A percentile compares a stretch with the other conserved stretches of the same genome.
Conservation (phyloP, 495 filamentous ascomycete species). For the Niebla homalea region DNA sequence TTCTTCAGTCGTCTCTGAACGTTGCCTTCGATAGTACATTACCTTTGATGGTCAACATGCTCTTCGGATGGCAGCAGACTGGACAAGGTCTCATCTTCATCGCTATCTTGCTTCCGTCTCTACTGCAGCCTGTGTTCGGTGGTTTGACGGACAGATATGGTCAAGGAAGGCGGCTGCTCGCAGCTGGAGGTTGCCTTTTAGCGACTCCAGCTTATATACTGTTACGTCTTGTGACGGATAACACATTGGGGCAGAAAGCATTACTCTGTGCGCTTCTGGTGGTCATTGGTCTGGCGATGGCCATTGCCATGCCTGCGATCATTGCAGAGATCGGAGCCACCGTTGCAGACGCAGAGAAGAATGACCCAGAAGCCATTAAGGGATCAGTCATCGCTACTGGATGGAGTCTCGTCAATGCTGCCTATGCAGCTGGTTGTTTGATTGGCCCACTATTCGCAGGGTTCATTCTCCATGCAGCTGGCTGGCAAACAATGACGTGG, state of each 20-base stretch:
- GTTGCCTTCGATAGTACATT: conserved; percentile 38
- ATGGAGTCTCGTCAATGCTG: background rate
- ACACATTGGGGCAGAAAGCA: conserved; percentile 41
- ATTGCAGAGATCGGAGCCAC: conserved; percentile 56
- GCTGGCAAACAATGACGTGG: background rate
- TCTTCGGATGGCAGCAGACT: conserved; percentile 43
- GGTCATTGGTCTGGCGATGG: conserved; percentile 38
- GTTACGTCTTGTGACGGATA: conserved; percentile 42
- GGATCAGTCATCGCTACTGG: conserved; percentile 13
- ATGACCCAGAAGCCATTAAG: conserved; percentile 24
- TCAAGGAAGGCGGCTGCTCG: conserved; percentile 35
- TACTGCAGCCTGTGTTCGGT: conserved; percentile 44
- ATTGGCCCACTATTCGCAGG: conserved; percentile 1
- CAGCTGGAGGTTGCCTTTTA: conserved; percentile 42
- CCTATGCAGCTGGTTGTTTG: conserved; percentile 5
- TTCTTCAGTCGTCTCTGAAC: conserved; percentile 41
- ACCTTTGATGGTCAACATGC: conserved; percentile 38
- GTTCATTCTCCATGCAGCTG: background rate
- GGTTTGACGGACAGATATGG: conserved; percentile 38
- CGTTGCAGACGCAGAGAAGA: conserved; percentile 41
- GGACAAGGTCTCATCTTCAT: conserved; percentile 54
- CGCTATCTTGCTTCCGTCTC: conserved; percentile 42
- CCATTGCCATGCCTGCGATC: conserved; percentile 45
- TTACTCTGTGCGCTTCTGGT: conserved; percentile 43
- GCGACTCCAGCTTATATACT: conserved; percentile 39